Percentiles rank a stretch among this genome's conserved stretches.
phyloP scores from a whole-genome alignment of 2,329 filamentous ascomycete genomes.

The Bertia moriformis region DNA sequence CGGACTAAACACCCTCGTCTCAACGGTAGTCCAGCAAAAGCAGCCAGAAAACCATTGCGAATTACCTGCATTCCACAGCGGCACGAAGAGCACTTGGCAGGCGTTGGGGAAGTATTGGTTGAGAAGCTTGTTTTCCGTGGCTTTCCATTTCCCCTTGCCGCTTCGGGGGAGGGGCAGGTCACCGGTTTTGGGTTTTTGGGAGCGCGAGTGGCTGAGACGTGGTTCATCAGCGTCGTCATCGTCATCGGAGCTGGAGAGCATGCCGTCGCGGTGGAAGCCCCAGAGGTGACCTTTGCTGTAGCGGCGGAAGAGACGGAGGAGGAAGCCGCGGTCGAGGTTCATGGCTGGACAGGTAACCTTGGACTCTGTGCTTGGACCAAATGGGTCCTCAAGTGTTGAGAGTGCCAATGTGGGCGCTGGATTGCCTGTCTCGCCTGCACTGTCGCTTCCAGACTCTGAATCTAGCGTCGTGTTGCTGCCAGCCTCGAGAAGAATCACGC shows the following conservation, averaged over 20 bases:
- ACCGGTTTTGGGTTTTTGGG: background rate
- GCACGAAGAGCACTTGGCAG: background rate
- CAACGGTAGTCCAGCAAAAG: background rate
- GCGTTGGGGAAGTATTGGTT: background rate
- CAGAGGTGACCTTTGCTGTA: background rate
- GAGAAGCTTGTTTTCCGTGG: background rate
- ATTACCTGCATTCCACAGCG: background rate
- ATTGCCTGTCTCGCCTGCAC: background rate
- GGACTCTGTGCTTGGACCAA: background rate
- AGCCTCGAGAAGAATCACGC: background rate
- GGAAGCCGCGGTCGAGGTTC: background rate
- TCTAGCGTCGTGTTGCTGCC: background rate
- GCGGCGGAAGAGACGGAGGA: background rate
- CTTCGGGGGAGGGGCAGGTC: no score
- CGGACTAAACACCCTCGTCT: background rate
- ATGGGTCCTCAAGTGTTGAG: background rate
- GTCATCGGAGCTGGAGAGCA: background rate
- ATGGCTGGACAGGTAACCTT: background rate
- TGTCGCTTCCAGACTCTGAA: background rate
- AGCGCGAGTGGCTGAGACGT: no score
- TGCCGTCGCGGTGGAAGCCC: background rate
- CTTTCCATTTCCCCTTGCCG: constrained; percentile 1
- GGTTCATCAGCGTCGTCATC: background rate
- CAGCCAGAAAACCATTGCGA: background rate
- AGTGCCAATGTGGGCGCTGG: background rate